Conservation (phyloP, 1,284 basidiomycete species). For the Tylopilus orsonianus region DNA sequence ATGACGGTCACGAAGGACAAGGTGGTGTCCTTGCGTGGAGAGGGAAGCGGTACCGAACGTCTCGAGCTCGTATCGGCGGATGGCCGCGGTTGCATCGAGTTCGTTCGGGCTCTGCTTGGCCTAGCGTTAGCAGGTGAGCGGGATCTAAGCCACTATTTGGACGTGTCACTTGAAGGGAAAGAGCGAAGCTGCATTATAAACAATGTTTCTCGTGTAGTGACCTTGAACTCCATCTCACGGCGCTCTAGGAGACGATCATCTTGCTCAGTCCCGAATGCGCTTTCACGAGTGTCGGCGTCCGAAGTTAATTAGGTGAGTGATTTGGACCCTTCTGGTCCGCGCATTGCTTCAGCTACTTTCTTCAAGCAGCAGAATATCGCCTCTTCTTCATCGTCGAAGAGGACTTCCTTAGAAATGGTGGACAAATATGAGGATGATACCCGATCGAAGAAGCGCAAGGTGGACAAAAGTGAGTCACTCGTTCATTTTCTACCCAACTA, state of each 20-base stretch:
- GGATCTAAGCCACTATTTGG: slow-evolving; percentile 13
- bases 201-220: background rate
- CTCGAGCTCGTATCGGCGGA: slow-evolving; percentile 4
- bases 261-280: no score
- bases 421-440: background rate
- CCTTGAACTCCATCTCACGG: no score
- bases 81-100: slow-evolving; percentile 19
- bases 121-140: slow-evolving; percentile 9
- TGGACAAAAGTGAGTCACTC: background rate
- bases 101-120: slow-evolving; percentile 16
- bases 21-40: slow-evolving; percentile 16
- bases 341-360: background rate
- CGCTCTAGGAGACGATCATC: no score
- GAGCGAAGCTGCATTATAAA: background rate
- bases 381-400: background rate
- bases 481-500: background rate
- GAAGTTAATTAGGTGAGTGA: no score
- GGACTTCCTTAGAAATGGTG: background rate
- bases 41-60: slow-evolving; percentile 16
- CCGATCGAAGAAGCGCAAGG: background rate
- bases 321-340: background rate
- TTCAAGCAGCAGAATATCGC: background rate
- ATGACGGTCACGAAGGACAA: slow-evolving; percentile 9
- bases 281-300: no score
- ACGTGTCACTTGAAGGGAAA: background rate